Base-by-base conservation (phyloP, 2,329 filamentous ascomycete genomes). In the Delphinella strobiligena region DNA sequence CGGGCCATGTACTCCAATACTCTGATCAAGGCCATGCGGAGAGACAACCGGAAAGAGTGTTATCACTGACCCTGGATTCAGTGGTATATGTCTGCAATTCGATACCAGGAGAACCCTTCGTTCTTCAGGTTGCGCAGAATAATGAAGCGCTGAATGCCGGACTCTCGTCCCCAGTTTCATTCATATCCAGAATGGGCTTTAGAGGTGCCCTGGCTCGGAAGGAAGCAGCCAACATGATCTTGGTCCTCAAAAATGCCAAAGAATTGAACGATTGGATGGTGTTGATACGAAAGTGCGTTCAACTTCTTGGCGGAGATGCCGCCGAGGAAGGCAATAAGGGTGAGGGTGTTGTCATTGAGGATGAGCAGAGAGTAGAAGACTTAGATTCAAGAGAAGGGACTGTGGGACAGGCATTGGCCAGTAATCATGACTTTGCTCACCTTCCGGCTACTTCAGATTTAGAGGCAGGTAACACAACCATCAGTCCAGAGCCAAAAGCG, bases 51-150 rank as follows among this genome's bases (percentile, higher is more conserved):
- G 84, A 91, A 56, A 84, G 79, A 56, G 68, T 82, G 24, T 63
- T 89, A 42, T 76, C 79, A 36, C 63, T 91, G 3, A 74, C 75
- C n/a, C 78, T 75, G 46, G 73, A 82, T 35, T 88, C 83, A 3
- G 82, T 81, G 9, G 84, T 82, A 4, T 89, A 86, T 56, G 84
- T 80, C 1, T 86, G 78, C 48, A 84, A 91, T 54, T 67, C 82
- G 11, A 85, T 89, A 40, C 81, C 82, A 3, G 84, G 84, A 4
- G 76, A 75, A 44, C 82, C 87, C 51, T 88, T 82, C 75, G 84
- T 89, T 4, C 59, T 89, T 11, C 82, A 86, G 49, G 74, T 89
- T 16, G 80, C 77, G 2, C 80, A 83, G 27, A 37, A 37, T 7
- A 64, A 68, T 7, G 75, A 77, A 41, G 76, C 78, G 36, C 60